A percentile compares a stretch with the other conserved stretches of the same genome.
Evolutionary conservation across 441 rosid genomes (phyloP).

Genomic region (Gossypium lobatum): DNA sequence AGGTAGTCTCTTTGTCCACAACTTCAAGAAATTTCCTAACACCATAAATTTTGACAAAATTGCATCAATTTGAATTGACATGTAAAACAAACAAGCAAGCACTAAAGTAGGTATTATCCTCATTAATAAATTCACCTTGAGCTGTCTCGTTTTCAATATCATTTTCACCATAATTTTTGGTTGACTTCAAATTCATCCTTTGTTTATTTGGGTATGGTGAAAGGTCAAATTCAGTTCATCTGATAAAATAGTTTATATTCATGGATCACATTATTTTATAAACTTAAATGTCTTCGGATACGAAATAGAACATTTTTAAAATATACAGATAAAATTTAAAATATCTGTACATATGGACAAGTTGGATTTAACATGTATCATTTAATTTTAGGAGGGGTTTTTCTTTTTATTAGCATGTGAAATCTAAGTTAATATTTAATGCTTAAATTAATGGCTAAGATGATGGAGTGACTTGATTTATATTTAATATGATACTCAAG

Average conservation of each 20-base stretch:
- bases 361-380: no score
- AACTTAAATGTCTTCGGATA: no score
- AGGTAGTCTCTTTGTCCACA: background rate
- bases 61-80: background rate
- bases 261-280: background rate
- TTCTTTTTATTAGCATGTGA: no score
- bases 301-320: no score
- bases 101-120: constrained; percentile 8
- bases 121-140: background rate
- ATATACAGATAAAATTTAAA: no score
- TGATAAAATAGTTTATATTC: background rate
- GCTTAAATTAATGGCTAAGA: no score
- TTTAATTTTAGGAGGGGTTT: no score
- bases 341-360: no score
- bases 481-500: no score
- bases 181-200: background rate
- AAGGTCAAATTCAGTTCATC: background rate
- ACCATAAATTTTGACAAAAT: background rate
- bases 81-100: background rate
- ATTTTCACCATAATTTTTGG: background rate
- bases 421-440: no score
- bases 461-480: no score
- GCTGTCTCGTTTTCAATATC: background rate
- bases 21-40: constrained; percentile 14
- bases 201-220: background rate